These are phyloP conservation scores for Debaryomycetaceae sp. DNA, from an alignment of 1,139 yeast genomes.

Conservation along the genomic window DNA sequence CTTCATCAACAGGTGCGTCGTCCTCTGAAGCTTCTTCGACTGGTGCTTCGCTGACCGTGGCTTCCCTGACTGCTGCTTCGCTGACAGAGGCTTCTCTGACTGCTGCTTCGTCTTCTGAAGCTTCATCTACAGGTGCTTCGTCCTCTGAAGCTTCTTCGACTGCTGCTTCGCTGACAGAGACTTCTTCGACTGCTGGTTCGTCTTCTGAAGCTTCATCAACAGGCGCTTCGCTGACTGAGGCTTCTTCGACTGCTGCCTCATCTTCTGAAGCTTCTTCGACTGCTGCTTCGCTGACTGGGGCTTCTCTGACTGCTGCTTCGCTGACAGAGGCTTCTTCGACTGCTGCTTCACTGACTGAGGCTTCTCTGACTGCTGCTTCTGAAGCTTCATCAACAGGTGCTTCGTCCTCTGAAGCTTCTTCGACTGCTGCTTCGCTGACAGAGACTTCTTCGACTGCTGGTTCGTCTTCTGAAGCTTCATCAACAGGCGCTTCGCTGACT, in stretches of 20 bases:
- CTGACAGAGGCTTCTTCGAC: conserved; percentile 8
- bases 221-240: conserved; percentile 4
- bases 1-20: conserved; percentile 4
- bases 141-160: conserved; percentile 7
- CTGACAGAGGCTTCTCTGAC: conserved; percentile 5
- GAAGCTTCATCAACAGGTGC: conserved; percentile 4
- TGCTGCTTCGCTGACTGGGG: conserved; percentile 4
- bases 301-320: conserved; percentile 6
- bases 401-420: conserved; percentile 4
- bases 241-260: conserved; percentile 6
- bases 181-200: conserved; percentile 8
- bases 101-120: conserved; percentile 8
- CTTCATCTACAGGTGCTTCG: too few species aligned
- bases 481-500: too few species aligned
- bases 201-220: conserved; percentile 4
- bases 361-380: conserved; percentile 3
- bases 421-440: conserved; percentile 1
- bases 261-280: conserved; percentile 5
- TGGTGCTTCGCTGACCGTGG: conserved; percentile 10
- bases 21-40: conserved; percentile 7
- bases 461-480: too few species aligned
- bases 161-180: conserved; percentile 8
- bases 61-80: too few species aligned
- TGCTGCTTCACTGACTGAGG: conserved; percentile 5
- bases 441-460: neutral